Base-by-base conservation (phyloP, 148 eudicot species). In the Rhododendron molle region DNA sequence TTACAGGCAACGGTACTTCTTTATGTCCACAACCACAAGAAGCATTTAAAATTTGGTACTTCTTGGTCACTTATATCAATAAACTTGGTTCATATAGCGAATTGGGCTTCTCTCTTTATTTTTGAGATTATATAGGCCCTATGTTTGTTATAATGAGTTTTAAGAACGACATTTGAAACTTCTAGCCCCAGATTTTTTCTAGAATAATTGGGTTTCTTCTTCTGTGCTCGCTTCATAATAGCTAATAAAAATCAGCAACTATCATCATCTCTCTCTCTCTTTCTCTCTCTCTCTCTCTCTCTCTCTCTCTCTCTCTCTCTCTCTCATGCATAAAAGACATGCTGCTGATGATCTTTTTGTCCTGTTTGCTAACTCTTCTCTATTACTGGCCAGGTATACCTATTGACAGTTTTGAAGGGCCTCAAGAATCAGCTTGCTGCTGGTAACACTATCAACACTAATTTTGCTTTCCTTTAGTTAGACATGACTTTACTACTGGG, bases 351-450 rank as follows among this genome's bases (percentile, higher is more conserved):
- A 65, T 79, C 62, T 50, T 62, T 50, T 52, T 71, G 40, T 30
- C 52, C 32, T 62, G 81, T 85, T 86, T 52, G 77, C 86, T 82
- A 20, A 54, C 82, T 83, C 62, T 82, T 84, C 80, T 76, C 26
- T 67, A 38, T 80, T 40, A 81, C 84, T 91, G 30, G 40, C 79
- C 90, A 97, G 99, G 99, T 97, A 84, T 95, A 94, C 89, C 77
- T 97, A 87, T 90, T 97, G 86, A 93, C 98, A 86, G 94, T 97
- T 88, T 86, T 97, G 84, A 97, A 92, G 93, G 94, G 98, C 90
- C 98, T 97, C 85, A 97, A 95, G 94, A 91, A 95, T 89, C 96
- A 98, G 81, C 93, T 93, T 88, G 98, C 99, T 87, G 99, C 98
- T 86, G 98, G 99, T 97, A 94, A 84, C 88, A 38, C 73, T 49